Percentiles rank a stretch among this genome's conserved stretches.
These are phyloP conservation scores for Leccinum rimulosum DNA, from an alignment of 768 basidiomycete species.

Conservation along the genomic window DNA sequence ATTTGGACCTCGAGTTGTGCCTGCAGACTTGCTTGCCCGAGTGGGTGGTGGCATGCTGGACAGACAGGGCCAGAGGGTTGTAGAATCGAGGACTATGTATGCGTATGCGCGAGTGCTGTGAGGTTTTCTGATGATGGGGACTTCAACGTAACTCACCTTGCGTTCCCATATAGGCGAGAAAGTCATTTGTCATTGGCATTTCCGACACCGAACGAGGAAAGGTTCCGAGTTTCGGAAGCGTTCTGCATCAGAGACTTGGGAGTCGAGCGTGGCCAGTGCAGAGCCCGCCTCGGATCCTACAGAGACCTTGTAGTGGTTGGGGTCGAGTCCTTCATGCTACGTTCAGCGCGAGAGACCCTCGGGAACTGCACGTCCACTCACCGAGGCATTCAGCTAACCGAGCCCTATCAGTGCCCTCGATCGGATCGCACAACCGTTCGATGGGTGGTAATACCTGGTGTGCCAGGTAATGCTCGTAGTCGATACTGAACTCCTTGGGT, in stretches of 20 bases:
- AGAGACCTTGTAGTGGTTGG: slow-evolving; percentile 49
- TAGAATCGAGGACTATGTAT: slow-evolving; percentile 61
- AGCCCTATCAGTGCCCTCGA: slow-evolving; percentile 91
- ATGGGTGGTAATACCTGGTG: slow-evolving; percentile 93
- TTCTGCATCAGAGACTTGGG: slow-evolving; percentile 83
- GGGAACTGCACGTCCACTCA: slow-evolving; percentile 32
- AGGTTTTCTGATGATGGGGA: neutral
- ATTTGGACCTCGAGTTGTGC: slow-evolving; percentile 88
- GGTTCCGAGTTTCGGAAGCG: slow-evolving; percentile 77
- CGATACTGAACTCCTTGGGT: slow-evolving; percentile 62
- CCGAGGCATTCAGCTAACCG: slow-evolving; percentile 95
- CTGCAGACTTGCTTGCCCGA: slow-evolving; percentile 64
- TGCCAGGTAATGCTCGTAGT: slow-evolving; percentile 88
- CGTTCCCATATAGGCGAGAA: slow-evolving; percentile 62
- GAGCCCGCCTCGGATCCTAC: slow-evolving; percentile 53
- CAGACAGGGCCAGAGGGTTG: slow-evolving; percentile 67
- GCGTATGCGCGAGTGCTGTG: neutral
- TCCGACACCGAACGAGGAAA: slow-evolving; percentile 73
- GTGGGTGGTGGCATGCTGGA: slow-evolving; percentile 53
- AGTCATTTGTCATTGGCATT: slow-evolving; percentile 58
- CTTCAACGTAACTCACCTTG: slow-evolving; percentile 40
- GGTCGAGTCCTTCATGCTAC: slow-evolving; percentile 49
- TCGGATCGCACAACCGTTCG: slow-evolving; percentile 92
- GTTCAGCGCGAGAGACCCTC: neutral
- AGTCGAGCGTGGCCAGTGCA: slow-evolving; percentile 78